Evolutionary conservation across 345 rosid species (phyloP).

Genomic region (Salix dunnii): DNA sequence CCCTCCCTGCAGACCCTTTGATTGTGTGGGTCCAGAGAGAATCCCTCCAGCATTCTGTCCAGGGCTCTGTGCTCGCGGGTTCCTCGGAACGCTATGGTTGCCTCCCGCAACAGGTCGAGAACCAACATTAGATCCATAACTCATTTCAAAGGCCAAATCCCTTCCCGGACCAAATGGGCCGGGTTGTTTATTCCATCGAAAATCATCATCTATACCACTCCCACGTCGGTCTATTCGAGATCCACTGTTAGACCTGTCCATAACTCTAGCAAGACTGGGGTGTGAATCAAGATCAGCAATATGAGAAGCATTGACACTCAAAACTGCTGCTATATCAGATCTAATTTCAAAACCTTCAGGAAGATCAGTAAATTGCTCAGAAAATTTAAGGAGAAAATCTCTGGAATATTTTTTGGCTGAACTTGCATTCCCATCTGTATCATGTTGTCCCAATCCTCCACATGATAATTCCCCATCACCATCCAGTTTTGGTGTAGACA

Average conservation of each 20-base stretch:
- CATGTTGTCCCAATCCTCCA: slow-evolving; percentile 31
- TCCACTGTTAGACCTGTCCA: slow-evolving; percentile 59
- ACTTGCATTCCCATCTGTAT: slow-evolving; percentile 37
- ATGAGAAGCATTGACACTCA: slow-evolving; percentile 40
- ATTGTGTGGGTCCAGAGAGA: slow-evolving; percentile 69
- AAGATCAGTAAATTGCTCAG: slow-evolving; percentile 60
- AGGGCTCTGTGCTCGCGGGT: slow-evolving; percentile 61
- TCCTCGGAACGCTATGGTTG: slow-evolving; percentile 66
- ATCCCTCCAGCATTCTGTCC: slow-evolving; percentile 46
- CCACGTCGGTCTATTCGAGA: slow-evolving; percentile 71
- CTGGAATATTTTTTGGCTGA: slow-evolving; percentile 78
- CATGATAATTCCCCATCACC: slow-evolving; percentile 22
- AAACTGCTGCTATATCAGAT: slow-evolving; percentile 45
- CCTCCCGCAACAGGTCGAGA: slow-evolving; percentile 73
- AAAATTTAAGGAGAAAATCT: slow-evolving; percentile 82
- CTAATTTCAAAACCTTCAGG: slow-evolving; percentile 57
- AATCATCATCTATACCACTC: slow-evolving; percentile 58
- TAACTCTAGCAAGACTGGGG: slow-evolving; percentile 55
- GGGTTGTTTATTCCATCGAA: slow-evolving; percentile 57
- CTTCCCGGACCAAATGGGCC: slow-evolving; percentile 51
- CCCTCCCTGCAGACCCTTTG: slow-evolving; percentile 60
- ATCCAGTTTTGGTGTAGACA: slow-evolving; percentile 76
- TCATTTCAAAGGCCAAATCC: slow-evolving; percentile 44
- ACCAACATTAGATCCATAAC: slow-evolving; percentile 46
- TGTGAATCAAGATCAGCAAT: slow-evolving; percentile 49